phyloP scores from a whole-genome alignment of 257 asterid genomes.

The Solanum habrochaites region DNA sequence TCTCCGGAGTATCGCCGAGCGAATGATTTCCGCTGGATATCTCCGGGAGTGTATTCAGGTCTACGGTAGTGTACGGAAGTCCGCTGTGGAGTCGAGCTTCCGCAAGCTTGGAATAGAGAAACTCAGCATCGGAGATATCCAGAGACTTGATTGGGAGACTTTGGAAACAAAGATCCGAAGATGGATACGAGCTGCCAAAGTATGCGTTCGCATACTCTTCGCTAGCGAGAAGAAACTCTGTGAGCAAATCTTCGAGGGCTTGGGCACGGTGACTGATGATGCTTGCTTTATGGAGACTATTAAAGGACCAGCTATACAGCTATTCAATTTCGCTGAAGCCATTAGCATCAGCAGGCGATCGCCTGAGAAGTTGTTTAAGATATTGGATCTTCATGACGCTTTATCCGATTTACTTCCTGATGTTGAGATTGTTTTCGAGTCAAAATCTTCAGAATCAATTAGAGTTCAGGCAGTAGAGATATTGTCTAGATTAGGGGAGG shows the following conservation, averaged over 20 bases:
- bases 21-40: slow-evolving; percentile 24
- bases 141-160: slow-evolving; percentile 28
- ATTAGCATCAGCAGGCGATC: slow-evolving; percentile 27
- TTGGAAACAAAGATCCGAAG: slow-evolving; percentile 24
- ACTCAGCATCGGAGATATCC: slow-evolving; percentile 28
- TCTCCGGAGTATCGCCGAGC: slow-evolving; percentile 24
- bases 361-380: slow-evolving; percentile 38
- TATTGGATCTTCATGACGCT: slow-evolving; percentile 32
- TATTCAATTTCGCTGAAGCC: slow-evolving; percentile 37
- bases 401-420: slow-evolving; percentile 17
- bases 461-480: slow-evolving; percentile 21
- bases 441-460: slow-evolving; percentile 18
- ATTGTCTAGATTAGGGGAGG: slow-evolving; percentile 30
- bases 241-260: slow-evolving; percentile 22
- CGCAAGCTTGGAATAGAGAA: slow-evolving; percentile 22
- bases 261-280: slow-evolving; percentile 19
- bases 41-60: slow-evolving; percentile 24
- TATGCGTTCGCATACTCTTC: slow-evolving; percentile 20
- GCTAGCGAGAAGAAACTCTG: slow-evolving; percentile 31
- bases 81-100: slow-evolving; percentile 18
- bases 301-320: slow-evolving; percentile 23
- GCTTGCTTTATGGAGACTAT: slow-evolving; percentile 30
- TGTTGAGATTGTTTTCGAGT: slow-evolving; percentile 22
- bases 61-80: slow-evolving; percentile 30
- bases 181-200: slow-evolving; percentile 28